These are phyloP conservation scores for Conringia planisiliqua DNA, from an alignment of 345 rosid species.

Conservation along the genomic window DNA sequence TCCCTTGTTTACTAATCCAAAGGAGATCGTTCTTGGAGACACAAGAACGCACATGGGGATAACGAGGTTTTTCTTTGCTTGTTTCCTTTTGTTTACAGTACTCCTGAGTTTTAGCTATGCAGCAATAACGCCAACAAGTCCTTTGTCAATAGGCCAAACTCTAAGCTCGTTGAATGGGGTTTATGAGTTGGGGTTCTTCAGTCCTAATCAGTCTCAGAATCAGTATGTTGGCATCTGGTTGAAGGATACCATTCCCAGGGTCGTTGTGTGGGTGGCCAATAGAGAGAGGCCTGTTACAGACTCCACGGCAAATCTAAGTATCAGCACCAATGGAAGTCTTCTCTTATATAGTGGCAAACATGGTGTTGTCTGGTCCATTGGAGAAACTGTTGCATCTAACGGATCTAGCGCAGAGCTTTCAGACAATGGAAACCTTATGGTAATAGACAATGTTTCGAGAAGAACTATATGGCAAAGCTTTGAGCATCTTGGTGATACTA, in stretches of 20 bases:
- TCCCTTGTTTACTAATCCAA: background rate
- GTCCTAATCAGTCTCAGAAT: constrained; percentile 2
- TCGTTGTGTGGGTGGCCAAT: constrained; percentile 49
- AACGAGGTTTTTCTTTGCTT: background rate
- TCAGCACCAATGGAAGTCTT: constrained; percentile 26
- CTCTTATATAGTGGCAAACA: background rate
- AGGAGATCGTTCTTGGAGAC: background rate
- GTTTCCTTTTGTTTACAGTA: background rate
- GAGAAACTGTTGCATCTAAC: background rate
- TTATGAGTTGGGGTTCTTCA: constrained; percentile 40
- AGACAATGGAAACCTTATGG: constrained; percentile 55
- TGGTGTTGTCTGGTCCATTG: constrained; percentile 25
- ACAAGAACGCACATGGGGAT: background rate
- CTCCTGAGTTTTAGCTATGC: background rate
- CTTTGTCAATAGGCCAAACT: constrained; percentile 11
- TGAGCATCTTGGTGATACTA: constrained; percentile 28
- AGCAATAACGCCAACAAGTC: background rate
- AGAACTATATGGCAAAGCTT: constrained; percentile 32
- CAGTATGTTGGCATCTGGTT: constrained; percentile 45
- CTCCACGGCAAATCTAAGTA: constrained; percentile 1
- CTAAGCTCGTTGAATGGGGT: constrained; percentile 4
- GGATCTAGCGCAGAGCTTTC: constrained; percentile 45
- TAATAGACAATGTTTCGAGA: constrained; percentile 33
- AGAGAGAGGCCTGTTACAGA: constrained; percentile 35
- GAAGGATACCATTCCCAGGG: constrained; percentile 6